Evolutionary conservation across 768 basidiomycete species (phyloP), one percentile per base, ranked within the genome.

Genomic region (Dentipellis fragilis): DNA sequence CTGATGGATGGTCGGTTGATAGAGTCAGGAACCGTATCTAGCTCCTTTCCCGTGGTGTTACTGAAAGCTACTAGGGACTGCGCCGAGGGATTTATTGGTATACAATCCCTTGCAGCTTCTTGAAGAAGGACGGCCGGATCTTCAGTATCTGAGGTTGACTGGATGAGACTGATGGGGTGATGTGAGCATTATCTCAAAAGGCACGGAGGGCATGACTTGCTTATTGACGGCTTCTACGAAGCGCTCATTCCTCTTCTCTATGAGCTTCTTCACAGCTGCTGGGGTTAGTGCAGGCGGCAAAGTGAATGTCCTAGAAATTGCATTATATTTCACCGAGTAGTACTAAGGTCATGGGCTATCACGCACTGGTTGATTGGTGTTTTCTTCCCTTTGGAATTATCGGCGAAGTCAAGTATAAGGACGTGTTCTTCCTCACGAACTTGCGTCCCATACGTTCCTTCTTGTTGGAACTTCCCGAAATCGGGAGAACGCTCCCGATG

Each of bases 91-190:
- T 87, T 75, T 23, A 87, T 71, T 2, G 92, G 92, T 10, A 93
- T 74, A 59, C 87, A 83, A 23, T 82, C 81, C 22, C 73, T 74
- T 2, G 83, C 85, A 21, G 88, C 89, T 6, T 78, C 76, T 65
- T 83, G 76, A 7, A 94, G 66, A 10, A 92, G 66, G 12, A 64
- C 60, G 1, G 82, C 78, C 0, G 91, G 78, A 62, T 91, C 85
- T 21, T 84, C 84, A 0, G 62, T 66, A 10, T 67, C 63, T 2
- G 75, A 66, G 11, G 78, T 75, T 8, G 86, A 82, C 8, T 67
- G 60, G 17, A 91, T 67, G 38, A 91, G 73, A 57, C 89, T 90
- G 39, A 42, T 12, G n/a, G 21, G 11, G 48, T 54, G 14, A 37
- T 51, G 42, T 51, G 19, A 39, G 51, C 16, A 16, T 17, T 12